phyloP scores from a whole-genome alignment of 2,329 filamentous ascomycete species.

The Monilinia vaccinii-corymbosi region DNA sequence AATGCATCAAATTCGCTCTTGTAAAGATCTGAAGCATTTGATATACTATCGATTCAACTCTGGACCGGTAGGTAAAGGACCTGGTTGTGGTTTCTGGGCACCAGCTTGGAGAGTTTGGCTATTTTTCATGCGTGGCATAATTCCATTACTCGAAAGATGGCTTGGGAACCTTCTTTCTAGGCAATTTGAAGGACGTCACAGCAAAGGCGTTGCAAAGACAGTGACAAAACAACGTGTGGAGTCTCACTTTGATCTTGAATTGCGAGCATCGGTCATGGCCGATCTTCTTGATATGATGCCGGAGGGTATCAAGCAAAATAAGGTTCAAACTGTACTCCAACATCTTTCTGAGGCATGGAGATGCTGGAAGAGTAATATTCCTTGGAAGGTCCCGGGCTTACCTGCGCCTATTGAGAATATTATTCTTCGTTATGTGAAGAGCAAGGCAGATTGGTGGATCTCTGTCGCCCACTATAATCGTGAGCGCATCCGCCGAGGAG shows the following conservation, averaged over 20 bases:
- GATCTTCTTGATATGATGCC: slow-evolving; percentile 99
- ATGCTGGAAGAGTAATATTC: slow-evolving; percentile 99
- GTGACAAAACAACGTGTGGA: slow-evolving; percentile 99
- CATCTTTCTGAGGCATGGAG: slow-evolving; percentile 97
- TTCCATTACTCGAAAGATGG: slow-evolving; percentile 93
- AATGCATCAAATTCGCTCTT: slow-evolving; percentile 98
- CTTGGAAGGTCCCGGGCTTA: slow-evolving; percentile 96
- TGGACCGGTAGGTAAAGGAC: slow-evolving; percentile 91
- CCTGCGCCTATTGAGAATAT: slow-evolving; percentile 98
- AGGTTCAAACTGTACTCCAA: slow-evolving; percentile 95
- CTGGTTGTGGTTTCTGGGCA: slow-evolving; percentile 97
- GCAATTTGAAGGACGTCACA: slow-evolving; percentile 96
- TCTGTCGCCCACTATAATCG: slow-evolving; percentile 98
- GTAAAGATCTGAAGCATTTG: slow-evolving; percentile 97
- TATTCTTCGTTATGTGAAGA: slow-evolving; percentile 96
- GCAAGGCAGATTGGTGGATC: slow-evolving; percentile 99
- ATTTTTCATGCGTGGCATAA: slow-evolving; percentile 98
- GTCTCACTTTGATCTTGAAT: slow-evolving; percentile 94
- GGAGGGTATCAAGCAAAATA: slow-evolving; percentile 98
- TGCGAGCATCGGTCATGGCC: slow-evolving; percentile 96
- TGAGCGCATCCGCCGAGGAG: slow-evolving; percentile 90
- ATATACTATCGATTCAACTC: slow-evolving; percentile 99
- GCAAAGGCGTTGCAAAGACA: slow-evolving; percentile 97
- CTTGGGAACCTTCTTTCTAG: slow-evolving; percentile 91
- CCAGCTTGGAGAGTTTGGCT: slow-evolving; percentile 98